Evolutionary conservation across 768 basidiomycete genomes (phyloP), one percentile per base, ranked within the genome.

Genomic region (Coprinopsis strossmayeri): DNA sequence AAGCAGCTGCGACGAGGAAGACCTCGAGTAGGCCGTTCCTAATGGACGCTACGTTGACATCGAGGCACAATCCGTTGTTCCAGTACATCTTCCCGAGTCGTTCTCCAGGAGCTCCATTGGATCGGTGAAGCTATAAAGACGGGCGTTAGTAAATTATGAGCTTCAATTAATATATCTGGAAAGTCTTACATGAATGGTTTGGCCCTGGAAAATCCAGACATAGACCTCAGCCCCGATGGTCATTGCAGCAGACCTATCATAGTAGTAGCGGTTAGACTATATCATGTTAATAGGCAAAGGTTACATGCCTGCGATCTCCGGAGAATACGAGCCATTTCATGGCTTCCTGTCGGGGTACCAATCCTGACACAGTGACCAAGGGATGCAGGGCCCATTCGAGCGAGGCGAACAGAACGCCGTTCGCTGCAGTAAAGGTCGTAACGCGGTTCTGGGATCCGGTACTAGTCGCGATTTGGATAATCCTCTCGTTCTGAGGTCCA

Each of bases 301-400:
- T 3, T 27, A 27, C 52, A 35, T 34, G 53, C 55, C 49, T 43
- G 40, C 55, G 30, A 37, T 53, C 55, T 20, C 46, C 41, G 12
- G 42, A 42, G 40, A 53, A 46, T 15, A 46, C 28, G 18, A 56
- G 43, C 23, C 52, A 48, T 18, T 45, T 51, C 30, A 52, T 53
- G 15, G 55, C 55, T 17, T 51, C 49, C 21, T 56, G 55, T 25
- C 43, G 38, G 10, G 50, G 52, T n/a, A 53, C 50, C 18, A 32
- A 38, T 37, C 38, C 47, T 34, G 39, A 47, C 23, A 56, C 48
- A 21, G 52, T 50, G 2, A 55, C 45, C 26, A 53, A 40, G n/a
- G 55, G 55, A 11, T 53, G 49, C 17, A 49, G 42, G 18, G 49
- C 41, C 59, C 59, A 58, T 34, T 60, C 59, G 27, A 60, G 46